These are phyloP conservation scores for Populus pruinosa DNA, from an alignment of 345 rosid species.

Conservation along the genomic window DNA sequence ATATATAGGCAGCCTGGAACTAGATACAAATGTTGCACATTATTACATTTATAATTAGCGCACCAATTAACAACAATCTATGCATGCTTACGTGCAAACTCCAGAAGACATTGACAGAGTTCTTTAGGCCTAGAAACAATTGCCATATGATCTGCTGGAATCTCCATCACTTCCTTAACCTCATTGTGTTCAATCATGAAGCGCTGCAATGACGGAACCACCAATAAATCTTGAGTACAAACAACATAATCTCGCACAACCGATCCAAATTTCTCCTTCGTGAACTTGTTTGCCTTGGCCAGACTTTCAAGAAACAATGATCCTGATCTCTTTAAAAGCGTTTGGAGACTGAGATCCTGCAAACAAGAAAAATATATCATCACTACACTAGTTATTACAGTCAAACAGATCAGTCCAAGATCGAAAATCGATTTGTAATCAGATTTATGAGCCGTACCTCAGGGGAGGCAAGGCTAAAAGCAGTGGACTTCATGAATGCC, in stretches of 20 bases:
- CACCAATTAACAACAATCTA: not conserved
- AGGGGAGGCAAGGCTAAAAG: constrained; percentile 23
- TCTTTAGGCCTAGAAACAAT: constrained; percentile 17
- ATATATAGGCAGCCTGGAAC: too few species aligned
- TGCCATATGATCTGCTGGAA: constrained; percentile 26
- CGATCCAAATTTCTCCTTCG: constrained; percentile 21
- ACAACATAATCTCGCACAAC: constrained; percentile 20
- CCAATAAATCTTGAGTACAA: constrained; percentile 18
- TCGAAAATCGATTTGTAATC: not conserved
- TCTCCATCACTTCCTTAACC: constrained; percentile 21
- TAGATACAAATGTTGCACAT: too few species aligned
- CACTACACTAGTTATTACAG: too few species aligned
- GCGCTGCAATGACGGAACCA: constrained; percentile 11
- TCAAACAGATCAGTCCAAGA: not conserved
- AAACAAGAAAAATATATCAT: not conserved
- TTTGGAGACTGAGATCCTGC: not conserved
- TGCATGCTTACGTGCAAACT: constrained; percentile 6
- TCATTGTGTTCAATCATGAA: constrained; percentile 34
- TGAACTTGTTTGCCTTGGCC: constrained; percentile 8
- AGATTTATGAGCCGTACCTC: constrained; percentile 17
- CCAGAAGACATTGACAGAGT: constrained; percentile 12
- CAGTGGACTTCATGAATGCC: constrained; percentile 11
- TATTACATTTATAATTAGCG: too few species aligned
- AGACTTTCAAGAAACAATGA: constrained; percentile 4
- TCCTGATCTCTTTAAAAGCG: not conserved